These are phyloP conservation scores for Leccinum brunneo-olivaceum DNA, from an alignment of 1,284 basidiomycete species.

Conservation along the genomic window DNA sequence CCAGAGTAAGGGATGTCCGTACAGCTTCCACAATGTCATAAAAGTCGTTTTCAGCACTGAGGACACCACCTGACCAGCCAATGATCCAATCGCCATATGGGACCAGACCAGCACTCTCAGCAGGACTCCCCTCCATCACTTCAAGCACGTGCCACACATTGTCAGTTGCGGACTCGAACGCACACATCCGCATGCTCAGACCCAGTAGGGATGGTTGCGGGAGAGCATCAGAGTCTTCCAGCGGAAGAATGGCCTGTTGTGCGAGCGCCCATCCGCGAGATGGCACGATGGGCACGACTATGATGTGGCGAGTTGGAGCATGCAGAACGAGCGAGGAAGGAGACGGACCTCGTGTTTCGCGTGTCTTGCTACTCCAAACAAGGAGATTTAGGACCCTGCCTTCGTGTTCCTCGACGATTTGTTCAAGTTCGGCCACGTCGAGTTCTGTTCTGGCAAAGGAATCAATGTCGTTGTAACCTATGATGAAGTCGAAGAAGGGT, in stretches of 20 bases:
- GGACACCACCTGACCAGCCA: constrained; percentile 92
- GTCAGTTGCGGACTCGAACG: constrained; percentile 81
- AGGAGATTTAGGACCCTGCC: constrained; percentile 71
- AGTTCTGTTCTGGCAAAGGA: constrained; percentile 51
- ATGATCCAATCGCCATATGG: constrained; percentile 87
- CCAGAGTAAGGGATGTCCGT: constrained; percentile 27
- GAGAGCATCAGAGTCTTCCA: constrained; percentile 33
- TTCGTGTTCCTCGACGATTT: constrained; percentile 83
- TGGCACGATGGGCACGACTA: constrained; percentile 82
- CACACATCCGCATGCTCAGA: constrained; percentile 86
- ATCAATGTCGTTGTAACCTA: constrained; percentile 76
- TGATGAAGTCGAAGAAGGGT: constrained; percentile 95
- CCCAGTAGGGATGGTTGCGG: constrained; percentile 80
- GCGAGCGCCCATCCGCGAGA: constrained; percentile 76
- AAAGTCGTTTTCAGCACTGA: constrained; percentile 92
- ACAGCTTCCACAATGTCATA: constrained; percentile 94
- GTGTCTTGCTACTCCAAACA: constrained; percentile 89
- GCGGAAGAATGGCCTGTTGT: constrained; percentile 31
- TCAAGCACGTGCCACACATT: constrained; percentile 98
- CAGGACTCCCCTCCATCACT: constrained; percentile 92
- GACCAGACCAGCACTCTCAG: constrained; percentile 82
- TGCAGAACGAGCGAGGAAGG: background rate
- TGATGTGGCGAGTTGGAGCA: constrained; percentile 4
- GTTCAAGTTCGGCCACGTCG: constrained; percentile 70
- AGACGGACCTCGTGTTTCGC: constrained; percentile 71